These are phyloP conservation scores for Plantago coronopus DNA, from an alignment of 305 asterid species.

Conservation along the genomic window DNA sequence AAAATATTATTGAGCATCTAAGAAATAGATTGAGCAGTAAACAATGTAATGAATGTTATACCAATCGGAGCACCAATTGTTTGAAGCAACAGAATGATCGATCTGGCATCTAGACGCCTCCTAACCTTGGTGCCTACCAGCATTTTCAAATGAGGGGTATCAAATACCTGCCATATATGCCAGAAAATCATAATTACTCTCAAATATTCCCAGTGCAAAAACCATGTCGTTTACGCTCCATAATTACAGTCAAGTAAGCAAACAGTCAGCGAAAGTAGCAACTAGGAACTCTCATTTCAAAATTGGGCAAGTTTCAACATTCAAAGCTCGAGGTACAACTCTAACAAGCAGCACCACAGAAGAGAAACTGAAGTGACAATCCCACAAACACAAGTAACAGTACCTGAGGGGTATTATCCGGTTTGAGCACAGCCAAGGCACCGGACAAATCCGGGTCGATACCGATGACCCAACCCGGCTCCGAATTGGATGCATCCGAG, in stretches of 20 bases:
- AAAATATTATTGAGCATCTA: slow-evolving; percentile 5
- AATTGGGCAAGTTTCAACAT: too few species aligned
- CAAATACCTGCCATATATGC: slow-evolving; percentile 51
- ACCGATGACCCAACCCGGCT: slow-evolving; percentile 67
- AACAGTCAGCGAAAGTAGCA: neutral
- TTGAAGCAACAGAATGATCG: slow-evolving; percentile 71
- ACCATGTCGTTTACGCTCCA: neutral
- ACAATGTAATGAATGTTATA: slow-evolving; percentile 21
- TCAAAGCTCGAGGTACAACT: neutral
- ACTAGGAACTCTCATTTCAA: too few species aligned
- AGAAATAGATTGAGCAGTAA: slow-evolving; percentile 21
- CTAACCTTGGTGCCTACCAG: slow-evolving; percentile 63
- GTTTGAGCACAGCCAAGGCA: slow-evolving; percentile 75
- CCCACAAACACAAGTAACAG: neutral
- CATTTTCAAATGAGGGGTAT: slow-evolving; percentile 74
- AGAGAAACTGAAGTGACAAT: too few species aligned
- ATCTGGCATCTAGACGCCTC: slow-evolving; percentile 73
- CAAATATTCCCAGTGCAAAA: neutral
- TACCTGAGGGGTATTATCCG: slow-evolving; percentile 67
- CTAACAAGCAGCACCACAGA: neutral
- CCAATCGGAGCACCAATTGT: slow-evolving; percentile 75
- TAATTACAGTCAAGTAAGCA: neutral
- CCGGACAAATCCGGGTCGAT: slow-evolving; percentile 91
- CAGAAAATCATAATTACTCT: neutral
- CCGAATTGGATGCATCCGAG: slow-evolving; percentile 25